Evolutionary conservation across 208 protist genomes (phyloP), one percentile per base, ranked within the genome.

Genomic region (Trypanosoma caninum): DNA sequence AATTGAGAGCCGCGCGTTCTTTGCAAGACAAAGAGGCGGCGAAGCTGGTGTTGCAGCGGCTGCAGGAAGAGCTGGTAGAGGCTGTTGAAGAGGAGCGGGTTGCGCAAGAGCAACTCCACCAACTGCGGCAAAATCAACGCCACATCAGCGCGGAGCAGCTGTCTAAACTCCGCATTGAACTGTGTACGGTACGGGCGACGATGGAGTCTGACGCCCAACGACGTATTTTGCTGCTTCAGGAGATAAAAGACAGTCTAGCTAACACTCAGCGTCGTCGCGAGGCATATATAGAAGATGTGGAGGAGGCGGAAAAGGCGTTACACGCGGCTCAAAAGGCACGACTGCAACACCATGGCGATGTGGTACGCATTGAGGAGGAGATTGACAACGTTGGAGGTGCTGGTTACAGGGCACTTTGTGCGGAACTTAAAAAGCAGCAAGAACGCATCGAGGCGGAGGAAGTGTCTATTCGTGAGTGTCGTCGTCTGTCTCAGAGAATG

Each of bases 1-100:
- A 88, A 62, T 69, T 97, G 28, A 89, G 93, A 62, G 84, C 78
- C 0, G 84, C 86, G 8, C 77, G 78, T 59, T 79, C 76, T 6
- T 83, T 83, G 20, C 79, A 91, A 51, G 80, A 91, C 76, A 87
- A 89, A 66, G 75, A 87, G 64, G 65, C 77, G 2, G 74, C 89
- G 37, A 80, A 83, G 30, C 84, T 79, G 42, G 83, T 91, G 25
- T 69, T 96, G 20, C 65, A 87, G 69, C 69, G 78, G 6, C 78
- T 91, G 3, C 83, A 94, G 58, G 46, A 66, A 38, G 77, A 91
- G 56, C 76, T 97, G 7, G 54, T 94, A 14, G 61, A 86, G 20
- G 86, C 87, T 6, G 79, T 74, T 0, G 73, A 84, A 44, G 83
- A 92, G 54, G 86, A 94, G 65, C 69, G 76, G 0, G 69, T 55